These are phyloP conservation scores for Aspergillus tubingensis DNA, from an alignment of 2,329 filamentous ascomycete species.

Conservation along the genomic window DNA sequence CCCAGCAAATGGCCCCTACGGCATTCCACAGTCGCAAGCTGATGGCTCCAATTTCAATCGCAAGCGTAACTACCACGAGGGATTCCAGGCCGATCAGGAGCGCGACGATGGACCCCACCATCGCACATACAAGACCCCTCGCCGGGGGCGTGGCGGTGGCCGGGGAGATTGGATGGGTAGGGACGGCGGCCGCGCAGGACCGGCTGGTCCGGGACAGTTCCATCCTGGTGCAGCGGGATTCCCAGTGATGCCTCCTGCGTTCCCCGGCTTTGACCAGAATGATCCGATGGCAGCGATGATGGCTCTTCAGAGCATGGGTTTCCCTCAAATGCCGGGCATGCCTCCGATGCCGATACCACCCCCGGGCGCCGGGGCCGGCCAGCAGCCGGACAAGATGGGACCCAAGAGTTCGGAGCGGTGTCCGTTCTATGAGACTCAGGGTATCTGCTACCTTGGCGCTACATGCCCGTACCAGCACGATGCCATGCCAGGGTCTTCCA, in stretches of 20 bases:
- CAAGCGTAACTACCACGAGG: conserved; percentile 57
- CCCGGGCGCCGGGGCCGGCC: conserved; percentile 24
- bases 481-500: conserved; percentile 42
- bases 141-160: conserved; percentile 44
- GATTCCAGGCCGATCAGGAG: conserved; percentile 50
- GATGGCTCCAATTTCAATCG: conserved; percentile 39
- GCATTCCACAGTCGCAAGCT: conserved; percentile 23
- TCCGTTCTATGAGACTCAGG: conserved; percentile 60
- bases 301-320: conserved; percentile 55
- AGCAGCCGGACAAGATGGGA: conserved; percentile 32
- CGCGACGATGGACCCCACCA: conserved; percentile 46
- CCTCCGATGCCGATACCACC: conserved; percentile 44
- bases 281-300: conserved; percentile 58
- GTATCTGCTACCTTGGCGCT: conserved; percentile 58
- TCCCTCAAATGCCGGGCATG: conserved; percentile 52
- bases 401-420: conserved; percentile 49
- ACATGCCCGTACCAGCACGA: conserved; percentile 62
- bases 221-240: conserved; percentile 33
- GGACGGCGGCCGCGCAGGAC: conserved; percentile 28
- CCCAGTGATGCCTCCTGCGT: conserved; percentile 45
- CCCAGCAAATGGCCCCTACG: conserved; percentile 24
- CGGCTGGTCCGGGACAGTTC: conserved; percentile 29
- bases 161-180: conserved; percentile 45
- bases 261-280: conserved; percentile 56
- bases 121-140: conserved; percentile 50